A percentile compares a stretch with the other conserved stretches of the same genome.
Evolutionary conservation across 441 rosid genomes (phyloP).

Genomic region (Adansonia rubrostipa): DNA sequence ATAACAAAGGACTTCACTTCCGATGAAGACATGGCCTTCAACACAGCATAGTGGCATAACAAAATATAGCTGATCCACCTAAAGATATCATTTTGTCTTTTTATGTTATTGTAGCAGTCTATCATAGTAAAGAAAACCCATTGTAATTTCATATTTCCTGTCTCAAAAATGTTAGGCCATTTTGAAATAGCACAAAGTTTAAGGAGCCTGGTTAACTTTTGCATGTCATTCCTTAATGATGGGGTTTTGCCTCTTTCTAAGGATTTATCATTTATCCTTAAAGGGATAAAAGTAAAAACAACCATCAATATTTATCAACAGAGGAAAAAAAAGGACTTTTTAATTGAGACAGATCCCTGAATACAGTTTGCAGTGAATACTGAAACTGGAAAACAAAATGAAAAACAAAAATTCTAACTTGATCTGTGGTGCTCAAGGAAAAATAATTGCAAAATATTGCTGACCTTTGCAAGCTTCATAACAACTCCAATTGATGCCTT

Average conservation of each 20-base stretch:
- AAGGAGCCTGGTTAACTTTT: not conserved
- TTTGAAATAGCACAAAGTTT: not conserved
- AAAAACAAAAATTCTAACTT: not conserved
- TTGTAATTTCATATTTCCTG: not conserved
- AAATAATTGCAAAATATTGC: constrained; percentile 33
- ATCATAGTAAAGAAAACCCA: not conserved
- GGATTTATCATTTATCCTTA: not conserved
- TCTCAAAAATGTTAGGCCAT: not conserved
- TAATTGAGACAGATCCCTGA: not conserved
- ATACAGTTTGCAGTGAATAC: not conserved
- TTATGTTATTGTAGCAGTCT: too few relatives aligned
- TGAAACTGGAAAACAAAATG: constrained; percentile 1
- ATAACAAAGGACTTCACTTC: not conserved
- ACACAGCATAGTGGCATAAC: not conserved
- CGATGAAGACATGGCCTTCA: not conserved
- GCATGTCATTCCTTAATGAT: not conserved
- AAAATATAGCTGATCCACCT: not conserved
- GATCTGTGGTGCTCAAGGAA: not conserved
- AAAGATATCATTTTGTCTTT: not conserved
- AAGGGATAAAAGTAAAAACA: not conserved
- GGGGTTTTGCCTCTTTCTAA: not conserved
- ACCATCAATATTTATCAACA: not conserved
- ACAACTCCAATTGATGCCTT: constrained; percentile 97
- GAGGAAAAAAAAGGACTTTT: not conserved
- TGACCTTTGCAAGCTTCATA: constrained; percentile 97